Percentiles rank a stretch among this genome's conserved stretches.
These are phyloP conservation scores for Rhizophagus sp. DNA, from an alignment of 192 early-diverging fungal genomes.

Conservation along the genomic window DNA sequence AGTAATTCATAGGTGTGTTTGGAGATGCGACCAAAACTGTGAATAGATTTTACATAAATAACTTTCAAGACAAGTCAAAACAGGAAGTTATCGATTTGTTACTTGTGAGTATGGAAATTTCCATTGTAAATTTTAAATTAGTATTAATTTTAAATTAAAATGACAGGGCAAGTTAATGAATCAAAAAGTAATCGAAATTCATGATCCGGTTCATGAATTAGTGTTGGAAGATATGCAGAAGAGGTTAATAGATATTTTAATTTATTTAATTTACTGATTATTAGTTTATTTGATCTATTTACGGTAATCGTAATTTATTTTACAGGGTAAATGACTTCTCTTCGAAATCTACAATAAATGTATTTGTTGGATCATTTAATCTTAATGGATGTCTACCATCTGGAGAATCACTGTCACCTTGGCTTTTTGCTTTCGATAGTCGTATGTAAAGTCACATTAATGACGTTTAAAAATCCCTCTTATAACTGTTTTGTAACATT, in stretches of 20 bases:
- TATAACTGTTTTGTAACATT: neutral
- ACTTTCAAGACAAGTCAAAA: constrained; percentile 91
- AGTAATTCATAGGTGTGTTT: constrained; percentile 62
- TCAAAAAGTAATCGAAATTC: constrained; percentile 47
- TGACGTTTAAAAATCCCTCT: neutral
- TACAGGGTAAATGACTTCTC: constrained; percentile 61
- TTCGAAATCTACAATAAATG: constrained; percentile 53
- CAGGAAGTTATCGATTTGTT: constrained; percentile 93
- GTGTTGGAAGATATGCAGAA: constrained; percentile 37
- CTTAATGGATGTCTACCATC: constrained; percentile 78
- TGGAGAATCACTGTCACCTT: constrained; percentile 64
- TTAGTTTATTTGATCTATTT: constrained; percentile 19
- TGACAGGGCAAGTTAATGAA: constrained; percentile 52
- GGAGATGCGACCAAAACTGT: constrained; percentile 93
- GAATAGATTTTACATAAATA: constrained; percentile 93
- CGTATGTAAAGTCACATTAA: constrained; percentile 30
- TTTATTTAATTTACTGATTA: neutral
- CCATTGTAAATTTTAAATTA: neutral
- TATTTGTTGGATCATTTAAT: constrained; percentile 90
- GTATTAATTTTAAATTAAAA: neutral
- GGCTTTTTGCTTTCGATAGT: constrained; percentile 56
- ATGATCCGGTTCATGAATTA: constrained; percentile 56
- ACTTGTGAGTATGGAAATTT: constrained; percentile 51
- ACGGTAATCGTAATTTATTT: neutral
- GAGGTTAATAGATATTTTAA: constrained; percentile 26